Evolutionary conservation across 805 yeast species (phyloP).

Genomic region (Candida mattraensis): DNA sequence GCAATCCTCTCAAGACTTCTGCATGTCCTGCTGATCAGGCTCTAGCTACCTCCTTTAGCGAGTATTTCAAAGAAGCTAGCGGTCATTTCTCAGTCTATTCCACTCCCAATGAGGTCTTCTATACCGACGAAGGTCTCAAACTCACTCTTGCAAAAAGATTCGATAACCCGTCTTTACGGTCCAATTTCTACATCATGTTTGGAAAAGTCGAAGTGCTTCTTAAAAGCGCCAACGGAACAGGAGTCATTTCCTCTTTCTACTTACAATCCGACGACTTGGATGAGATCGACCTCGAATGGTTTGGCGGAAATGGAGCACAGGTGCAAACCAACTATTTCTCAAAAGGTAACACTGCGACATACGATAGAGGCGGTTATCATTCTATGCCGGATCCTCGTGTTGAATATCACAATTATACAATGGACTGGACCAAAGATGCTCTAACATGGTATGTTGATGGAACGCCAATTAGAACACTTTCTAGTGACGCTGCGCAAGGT

Average conservation of each 20-base stretch:
- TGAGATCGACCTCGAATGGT: slow-evolving; percentile 87
- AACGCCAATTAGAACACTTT: slow-evolving; percentile 59
- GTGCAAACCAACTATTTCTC: slow-evolving; percentile 80
- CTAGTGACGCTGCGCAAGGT: slow-evolving; percentile 56
- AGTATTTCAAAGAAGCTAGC: slow-evolving; percentile 51
- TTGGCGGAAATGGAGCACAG: slow-evolving; percentile 75
- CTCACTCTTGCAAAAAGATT: slow-evolving; percentile 59
- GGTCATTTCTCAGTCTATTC: slow-evolving; percentile 43
- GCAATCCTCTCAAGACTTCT: slow-evolving; percentile 34
- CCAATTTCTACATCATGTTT: slow-evolving; percentile 84
- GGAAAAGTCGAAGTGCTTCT: slow-evolving; percentile 76
- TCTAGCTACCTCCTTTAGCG: slow-evolving; percentile 52
- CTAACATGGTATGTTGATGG: slow-evolving; percentile 78
- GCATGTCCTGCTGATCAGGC: slow-evolving; percentile 51
- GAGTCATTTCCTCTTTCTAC: slow-evolving; percentile 78
- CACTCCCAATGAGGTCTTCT: slow-evolving; percentile 45
- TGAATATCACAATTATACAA: slow-evolving; percentile 70
- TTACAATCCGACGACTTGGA: slow-evolving; percentile 83
- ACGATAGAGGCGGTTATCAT: slow-evolving; percentile 78
- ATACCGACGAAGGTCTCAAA: slow-evolving; percentile 56
- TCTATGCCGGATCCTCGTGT: slow-evolving; percentile 54
- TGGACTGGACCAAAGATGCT: slow-evolving; percentile 76
- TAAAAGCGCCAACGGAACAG: slow-evolving; percentile 74
- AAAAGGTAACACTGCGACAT: slow-evolving; percentile 75
- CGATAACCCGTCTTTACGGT: slow-evolving; percentile 77